Evolutionary conservation across 805 yeast genomes (phyloP), one percentile per base, ranked within the genome.

Genomic region (Kluyveromyces nonfermentans): DNA sequence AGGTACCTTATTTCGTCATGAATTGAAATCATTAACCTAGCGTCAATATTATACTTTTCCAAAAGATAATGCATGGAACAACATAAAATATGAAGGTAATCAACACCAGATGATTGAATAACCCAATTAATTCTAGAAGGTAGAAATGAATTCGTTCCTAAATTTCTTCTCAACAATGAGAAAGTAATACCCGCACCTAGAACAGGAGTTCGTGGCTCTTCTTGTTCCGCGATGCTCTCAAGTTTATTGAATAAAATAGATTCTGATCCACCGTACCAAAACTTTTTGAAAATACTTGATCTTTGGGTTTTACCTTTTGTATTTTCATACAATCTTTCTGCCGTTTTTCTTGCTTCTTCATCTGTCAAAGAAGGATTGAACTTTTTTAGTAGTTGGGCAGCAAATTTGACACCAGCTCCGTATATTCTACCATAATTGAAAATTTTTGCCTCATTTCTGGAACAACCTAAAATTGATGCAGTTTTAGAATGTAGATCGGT

Each of bases 91-190:
- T 93, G 99, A 42, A 93, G 69, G 57, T 94, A 93, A 60, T 93
- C 98, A 16, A 94, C 99, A 32, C 98, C 99, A 1, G 96, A 86
- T 18, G 96, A 86, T 62, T 93, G 99, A 58, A 93, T 93, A 0
- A 96, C 86, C 99, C 99, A 93, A 57, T 93, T 93, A 50, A 89
- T 82, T 55, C 99, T 67, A 1, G 96, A 87, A 0, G 98, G 93
- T 50, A 93, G 65, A 59, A 82, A 93, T 1, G 78, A 68, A 49
- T 76, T 76, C 33, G 76, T 67, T 35, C 76, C 77, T 52, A 93
- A 69, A 59, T 90, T 81, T 42, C 69, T 68, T 35, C 75, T 73
- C 52, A 75, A 73, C 46, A 93, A 68, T 0, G 97, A 96, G 46
- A 78, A 78, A 0, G 99, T 93, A 38, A 93, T 87, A 12, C 95